Evolutionary conservation across 139 green algal species (phyloP).

Genomic region (Chlorella sp.): DNA sequence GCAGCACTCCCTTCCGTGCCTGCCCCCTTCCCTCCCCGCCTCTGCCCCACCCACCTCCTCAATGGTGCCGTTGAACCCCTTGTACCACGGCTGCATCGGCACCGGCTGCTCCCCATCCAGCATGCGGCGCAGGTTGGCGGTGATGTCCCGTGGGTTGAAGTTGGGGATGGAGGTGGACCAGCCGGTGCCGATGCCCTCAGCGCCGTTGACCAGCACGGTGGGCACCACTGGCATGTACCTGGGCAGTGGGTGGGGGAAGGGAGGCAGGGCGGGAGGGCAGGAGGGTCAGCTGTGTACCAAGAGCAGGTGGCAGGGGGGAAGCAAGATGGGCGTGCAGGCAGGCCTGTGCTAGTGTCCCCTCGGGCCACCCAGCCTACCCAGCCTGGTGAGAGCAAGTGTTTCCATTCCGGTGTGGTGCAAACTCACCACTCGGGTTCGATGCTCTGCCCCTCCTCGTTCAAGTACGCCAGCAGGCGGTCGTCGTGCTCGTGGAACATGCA

Average conservation of each 20-base stretch:
- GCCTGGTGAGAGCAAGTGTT: neutral
- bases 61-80: conserved; percentile 77
- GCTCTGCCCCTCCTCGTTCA: conserved; percentile 95
- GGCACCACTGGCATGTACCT: conserved; percentile 92
- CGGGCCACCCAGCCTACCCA: neutral
- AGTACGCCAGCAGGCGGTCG: conserved; percentile 93
- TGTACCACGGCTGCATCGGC: conserved; percentile 95
- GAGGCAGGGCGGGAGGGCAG: neutral
- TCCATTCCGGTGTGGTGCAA: neutral
- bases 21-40: neutral
- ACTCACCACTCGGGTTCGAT: conserved; percentile 95
- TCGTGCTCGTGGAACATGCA: conserved; percentile 93
- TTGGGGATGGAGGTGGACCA: conserved; percentile 98
- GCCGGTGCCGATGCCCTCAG: conserved; percentile 98
- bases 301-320: neutral
- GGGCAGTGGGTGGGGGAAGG: neutral
- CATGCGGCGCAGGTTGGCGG: conserved; percentile 89
- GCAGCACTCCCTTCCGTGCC: neutral
- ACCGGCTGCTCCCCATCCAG: conserved; percentile 77
- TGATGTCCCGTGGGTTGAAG: conserved; percentile 95
- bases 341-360: neutral
- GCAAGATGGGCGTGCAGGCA: neutral
- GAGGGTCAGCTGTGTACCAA: neutral
- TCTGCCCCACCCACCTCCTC: conserved; percentile 49
- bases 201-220: conserved; percentile 96